phyloP scores from a whole-genome alignment of 192 early-diverging fungal species.

The Lunasporangiospora selenospora region DNA sequence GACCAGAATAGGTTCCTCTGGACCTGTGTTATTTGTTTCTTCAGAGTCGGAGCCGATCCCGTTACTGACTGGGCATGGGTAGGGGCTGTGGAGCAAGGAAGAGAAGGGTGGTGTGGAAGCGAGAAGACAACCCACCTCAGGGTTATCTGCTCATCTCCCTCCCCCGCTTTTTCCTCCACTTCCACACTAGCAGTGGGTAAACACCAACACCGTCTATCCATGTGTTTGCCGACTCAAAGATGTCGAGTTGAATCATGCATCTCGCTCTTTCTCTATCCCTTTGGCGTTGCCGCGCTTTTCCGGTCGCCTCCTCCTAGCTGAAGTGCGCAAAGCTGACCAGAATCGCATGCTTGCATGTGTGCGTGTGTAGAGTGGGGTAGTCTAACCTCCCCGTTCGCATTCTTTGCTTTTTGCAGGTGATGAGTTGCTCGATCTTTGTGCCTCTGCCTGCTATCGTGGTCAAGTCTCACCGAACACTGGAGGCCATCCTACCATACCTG shows the following conservation, averaged over 20 bases:
- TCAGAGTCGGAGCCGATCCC: too few relatives aligned
- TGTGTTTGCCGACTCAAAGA: background rate
- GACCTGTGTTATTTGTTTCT: too few relatives aligned
- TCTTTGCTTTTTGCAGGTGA: too few relatives aligned
- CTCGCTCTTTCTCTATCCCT: background rate
- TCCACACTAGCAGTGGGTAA: background rate
- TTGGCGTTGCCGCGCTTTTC: too few relatives aligned
- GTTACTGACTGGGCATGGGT: too few relatives aligned
- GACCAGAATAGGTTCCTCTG: too few relatives aligned
- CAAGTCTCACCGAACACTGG: conserved; percentile 43
- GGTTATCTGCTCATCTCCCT: background rate
- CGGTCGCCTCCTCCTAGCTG: too few relatives aligned
- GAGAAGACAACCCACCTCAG: background rate
- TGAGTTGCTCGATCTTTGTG: conserved; percentile 42
- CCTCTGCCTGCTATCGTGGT: conserved; percentile 34
- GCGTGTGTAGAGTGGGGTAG: too few relatives aligned
- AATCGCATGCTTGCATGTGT: too few relatives aligned
- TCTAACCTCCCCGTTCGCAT: too few relatives aligned
- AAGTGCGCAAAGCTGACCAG: too few relatives aligned
- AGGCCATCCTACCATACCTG: conserved; percentile 33
- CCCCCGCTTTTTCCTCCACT: background rate
- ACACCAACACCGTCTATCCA: background rate
- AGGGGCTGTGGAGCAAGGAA: too few relatives aligned
- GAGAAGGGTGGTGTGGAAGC: background rate
- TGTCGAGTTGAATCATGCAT: background rate